Base-by-base conservation (phyloP, 108 stramenopile species). In the Parietichytrium sp. region DNA sequence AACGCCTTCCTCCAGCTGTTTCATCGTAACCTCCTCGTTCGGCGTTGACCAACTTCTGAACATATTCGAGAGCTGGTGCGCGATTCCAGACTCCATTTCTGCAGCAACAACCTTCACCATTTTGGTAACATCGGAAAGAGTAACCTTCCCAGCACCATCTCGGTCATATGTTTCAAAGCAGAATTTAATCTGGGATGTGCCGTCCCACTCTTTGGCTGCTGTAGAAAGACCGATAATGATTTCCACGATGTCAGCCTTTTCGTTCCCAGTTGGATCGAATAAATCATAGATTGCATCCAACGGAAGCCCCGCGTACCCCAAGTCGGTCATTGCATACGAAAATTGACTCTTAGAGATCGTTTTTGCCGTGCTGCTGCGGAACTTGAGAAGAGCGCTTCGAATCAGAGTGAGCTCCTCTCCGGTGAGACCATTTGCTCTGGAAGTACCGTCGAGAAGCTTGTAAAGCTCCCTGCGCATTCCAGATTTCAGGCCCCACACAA, bases 151-250 rank as follows among this genome's bases (percentile, higher is more conserved):
- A 16, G 61, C n/a, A 10, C 61, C 61, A 25, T 72, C 61, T n/a
- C 61, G 61, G 33, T 72, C 61, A 27, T 72, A 72, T n/a, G 45
- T 33, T n/a, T 36, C 61, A 2, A 72, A 72, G 20, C 61, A 72
- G 61, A 72, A 72, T n/a, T 42, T 33, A 27, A 72, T 72, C 42
- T 72, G 61, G 6, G 61, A 72, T 42, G 61, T 45, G 61, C 61
- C 61, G 42, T 72, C 45, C 61, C 61, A 72, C 1, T 33, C n/a
- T 42, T 33, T 45, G 10, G 61, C 61, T 1, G 61, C 61, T n/a
- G 61, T 72, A 16, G 61, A 72, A 10, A 72, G 61, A 10, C 61
- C 61, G 20, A 72, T 42, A 25, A 72, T 33, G 42, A 72, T 72
- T 1, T 72, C 61, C 15, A 72, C 61, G 20, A 72, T 72, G 61